Evolutionary conservation across 2,329 filamentous ascomycete species (phyloP).

Genomic region (Calonectria honghensis): DNA sequence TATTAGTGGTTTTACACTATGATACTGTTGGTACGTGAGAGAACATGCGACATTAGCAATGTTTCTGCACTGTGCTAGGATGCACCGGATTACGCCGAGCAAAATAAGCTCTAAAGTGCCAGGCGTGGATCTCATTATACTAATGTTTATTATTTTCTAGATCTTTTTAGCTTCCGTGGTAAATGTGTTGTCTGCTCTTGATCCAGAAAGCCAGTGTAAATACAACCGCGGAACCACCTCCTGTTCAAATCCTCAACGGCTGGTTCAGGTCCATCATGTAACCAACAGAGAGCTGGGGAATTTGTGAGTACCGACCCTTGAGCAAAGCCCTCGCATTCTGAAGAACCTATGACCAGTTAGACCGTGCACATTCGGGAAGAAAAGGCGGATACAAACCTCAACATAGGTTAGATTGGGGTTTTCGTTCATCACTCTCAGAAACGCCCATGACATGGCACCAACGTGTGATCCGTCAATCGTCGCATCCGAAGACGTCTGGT

Average conservation of each 20-base stretch:
- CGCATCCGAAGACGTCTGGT: constrained; percentile 9
- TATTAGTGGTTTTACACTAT: not conserved
- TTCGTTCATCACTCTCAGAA: constrained; percentile 7
- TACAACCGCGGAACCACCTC: not conserved
- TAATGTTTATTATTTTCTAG: no score
- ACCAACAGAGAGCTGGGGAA: not conserved
- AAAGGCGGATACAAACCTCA: not conserved
- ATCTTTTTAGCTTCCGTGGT: no score
- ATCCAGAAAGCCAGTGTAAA: not conserved
- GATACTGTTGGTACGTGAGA: not conserved
- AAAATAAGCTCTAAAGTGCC: not conserved
- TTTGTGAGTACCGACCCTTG: constrained; percentile 5
- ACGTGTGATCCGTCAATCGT: constrained; percentile 2
- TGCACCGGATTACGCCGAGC: not conserved
- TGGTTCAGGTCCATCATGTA: constrained; percentile 9
- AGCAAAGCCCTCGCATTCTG: not conserved
- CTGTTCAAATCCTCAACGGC: not conserved
- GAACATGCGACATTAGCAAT: not conserved
- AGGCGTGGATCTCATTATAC: no score
- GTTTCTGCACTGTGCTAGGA: not conserved
- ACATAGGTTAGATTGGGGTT: not conserved
- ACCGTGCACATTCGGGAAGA: no score
- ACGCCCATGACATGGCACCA: constrained; percentile 16
- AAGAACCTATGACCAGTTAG: not conserved
- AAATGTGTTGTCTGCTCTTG: not conserved